Percentiles rank a stretch among this genome's conserved stretches.
Evolutionary conservation across 805 yeast species (phyloP).

Genomic region (Priceomyces carsonii): DNA sequence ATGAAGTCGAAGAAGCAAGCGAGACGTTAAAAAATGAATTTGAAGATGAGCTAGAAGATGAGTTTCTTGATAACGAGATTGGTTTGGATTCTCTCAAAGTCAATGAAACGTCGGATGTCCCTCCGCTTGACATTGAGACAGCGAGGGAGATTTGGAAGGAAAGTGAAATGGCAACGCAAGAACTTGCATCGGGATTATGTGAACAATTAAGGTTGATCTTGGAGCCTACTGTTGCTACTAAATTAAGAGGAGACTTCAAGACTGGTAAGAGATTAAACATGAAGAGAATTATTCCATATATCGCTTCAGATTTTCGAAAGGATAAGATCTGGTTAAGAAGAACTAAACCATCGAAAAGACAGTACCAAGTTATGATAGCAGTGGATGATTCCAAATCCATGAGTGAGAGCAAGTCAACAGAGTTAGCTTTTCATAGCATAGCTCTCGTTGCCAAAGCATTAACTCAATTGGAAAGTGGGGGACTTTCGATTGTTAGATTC

Average conservation of each 20-base stretch:
- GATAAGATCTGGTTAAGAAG: slow-evolving; percentile 98
- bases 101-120: slow-evolving; percentile 20
- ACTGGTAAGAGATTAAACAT: slow-evolving; percentile 96
- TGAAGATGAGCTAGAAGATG: slow-evolving; percentile 19
- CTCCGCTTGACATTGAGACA: slow-evolving; percentile 58
- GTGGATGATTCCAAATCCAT: slow-evolving; percentile 97
- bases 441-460: slow-evolving; percentile 92
- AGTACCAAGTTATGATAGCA: slow-evolving; percentile 96
- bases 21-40: slow-evolving; percentile 22
- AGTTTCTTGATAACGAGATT: slow-evolving; percentile 11
- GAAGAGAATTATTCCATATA: slow-evolving; percentile 96
- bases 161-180: slow-evolving; percentile 84
- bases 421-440: slow-evolving; percentile 90
- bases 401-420: slow-evolving; percentile 90
- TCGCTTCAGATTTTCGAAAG: slow-evolving; percentile 95
- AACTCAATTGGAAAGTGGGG: slow-evolving; percentile 93
- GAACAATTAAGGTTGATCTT: slow-evolving; percentile 91
- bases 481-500: slow-evolving; percentile 83
- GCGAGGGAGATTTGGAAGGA: slow-evolving; percentile 80
- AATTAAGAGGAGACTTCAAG: slow-evolving; percentile 91
- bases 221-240: slow-evolving; percentile 96
- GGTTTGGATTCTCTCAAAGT: slow-evolving; percentile 19
- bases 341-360: slow-evolving; percentile 95
- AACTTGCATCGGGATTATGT: slow-evolving; percentile 80
- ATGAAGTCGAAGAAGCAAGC: slow-evolving; percentile 29